Base-by-base conservation (phyloP, 1,284 basidiomycete species). In the Rugosomyces carneus region DNA sequence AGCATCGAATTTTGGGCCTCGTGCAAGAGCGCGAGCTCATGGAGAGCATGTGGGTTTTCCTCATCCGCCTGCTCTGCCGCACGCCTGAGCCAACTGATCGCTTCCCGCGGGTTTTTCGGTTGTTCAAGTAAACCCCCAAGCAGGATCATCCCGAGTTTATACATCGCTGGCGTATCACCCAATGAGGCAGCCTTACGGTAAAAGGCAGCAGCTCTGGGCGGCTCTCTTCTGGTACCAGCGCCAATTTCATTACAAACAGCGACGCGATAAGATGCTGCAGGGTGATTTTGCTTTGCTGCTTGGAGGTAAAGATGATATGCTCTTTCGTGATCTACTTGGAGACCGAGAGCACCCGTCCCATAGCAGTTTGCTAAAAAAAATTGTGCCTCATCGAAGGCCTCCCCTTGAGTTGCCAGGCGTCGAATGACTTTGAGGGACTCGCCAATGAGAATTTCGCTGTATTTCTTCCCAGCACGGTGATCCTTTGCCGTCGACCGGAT, bases 191-290 rank as follows among this genome's bases (percentile, higher is more conserved):
- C 90, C 68, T 99, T 98, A 51, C 94, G 84, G 69, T 98, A 99
- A 65, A 99, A 98, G 11, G 94, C 83, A 36, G 94, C 84, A 2
- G 95, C 95, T 27, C 94, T 80, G 23, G 84, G 76, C 1, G 85
- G 83, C 60, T 99, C 95, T 49, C 85, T 78, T 53, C 87, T 78
- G 1, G 96, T 99, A n/a, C 96, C 96, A 0, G 93, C 94, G n/a
- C 96, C 96, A 48, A 99, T 91, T 66, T 99, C 96, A 67, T 98
- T 98, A 67, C 96, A 99, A 3, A 99, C 95, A 2, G 94, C 96
- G 24, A 97, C 94, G 37, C 96, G 89, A 63, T 99, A 99, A 23
- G 89, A 93, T 18, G 93, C 94, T 0, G 93, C 82, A 0, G 96
- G 81, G 61, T 99, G 93, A 62, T 97, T 96, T 67, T 97, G 91